Conservation (phyloP, 192 early-diverging fungal species). For the Lunasporangiospora selenospora region DNA sequence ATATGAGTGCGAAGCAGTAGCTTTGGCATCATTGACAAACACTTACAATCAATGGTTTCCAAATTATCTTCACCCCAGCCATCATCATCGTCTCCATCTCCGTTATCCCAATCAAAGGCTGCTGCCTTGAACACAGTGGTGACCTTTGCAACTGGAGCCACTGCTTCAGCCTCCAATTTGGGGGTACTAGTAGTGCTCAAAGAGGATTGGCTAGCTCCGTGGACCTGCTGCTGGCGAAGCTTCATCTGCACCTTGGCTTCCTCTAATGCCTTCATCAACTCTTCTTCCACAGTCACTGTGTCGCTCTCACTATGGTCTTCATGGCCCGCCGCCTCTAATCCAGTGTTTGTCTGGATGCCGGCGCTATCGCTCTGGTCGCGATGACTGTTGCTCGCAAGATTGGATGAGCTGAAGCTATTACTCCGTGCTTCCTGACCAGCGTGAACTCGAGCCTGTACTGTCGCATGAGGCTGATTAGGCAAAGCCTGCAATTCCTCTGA, state of each 20-base stretch:
- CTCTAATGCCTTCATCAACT: conserved; percentile 36
- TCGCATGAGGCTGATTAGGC: no score
- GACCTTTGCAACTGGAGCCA: neutral
- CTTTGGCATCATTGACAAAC: no score
- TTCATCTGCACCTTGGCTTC: conserved; percentile 40
- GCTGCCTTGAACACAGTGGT: neutral
- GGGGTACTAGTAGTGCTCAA: no score
- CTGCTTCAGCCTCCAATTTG: no score
- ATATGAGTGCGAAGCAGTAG: no score
- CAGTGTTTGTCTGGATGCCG: no score
- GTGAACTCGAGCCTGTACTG: no score
- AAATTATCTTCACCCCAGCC: conserved; percentile 35
- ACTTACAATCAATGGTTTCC: conserved; percentile 21
- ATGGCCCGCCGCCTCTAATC: neutral
- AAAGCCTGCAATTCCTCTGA: no score
- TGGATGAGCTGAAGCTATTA: no score
- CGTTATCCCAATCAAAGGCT: conserved; percentile 32
- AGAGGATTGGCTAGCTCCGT: neutral
- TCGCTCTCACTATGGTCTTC: neutral
- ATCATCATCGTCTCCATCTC: conserved; percentile 27
- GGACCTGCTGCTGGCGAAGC: conserved; percentile 14
- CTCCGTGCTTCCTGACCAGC: no score
- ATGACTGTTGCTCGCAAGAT: no score
- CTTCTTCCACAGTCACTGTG: conserved; percentile 5
- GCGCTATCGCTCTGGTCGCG: no score